Evolutionary conservation across 208 protist genomes (phyloP), one percentile per base, ranked within the genome.

Genomic region (Hexamita inflata): DNA sequence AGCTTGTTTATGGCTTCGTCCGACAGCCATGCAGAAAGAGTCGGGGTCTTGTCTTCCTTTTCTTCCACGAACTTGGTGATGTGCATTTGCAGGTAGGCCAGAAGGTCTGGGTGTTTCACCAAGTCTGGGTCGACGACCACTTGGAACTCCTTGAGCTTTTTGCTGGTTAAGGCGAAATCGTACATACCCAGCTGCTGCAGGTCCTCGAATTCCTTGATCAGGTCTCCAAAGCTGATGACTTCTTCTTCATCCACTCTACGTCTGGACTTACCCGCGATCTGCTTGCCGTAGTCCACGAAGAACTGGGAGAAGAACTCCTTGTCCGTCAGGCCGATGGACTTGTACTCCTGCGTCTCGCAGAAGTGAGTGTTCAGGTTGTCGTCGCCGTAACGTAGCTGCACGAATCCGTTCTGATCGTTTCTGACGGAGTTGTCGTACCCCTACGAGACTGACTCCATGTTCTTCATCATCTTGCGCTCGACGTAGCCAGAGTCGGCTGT

Each of bases 401-500:
- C 86, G n/a, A 99, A 82, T 66, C 80, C 79, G 40, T 87, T 81
- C 41, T 88, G 78, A 24, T 88, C 88, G 74, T 93, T 95, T 57
- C 95, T 89, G 41, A 99, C 96, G 1, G 94, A 94, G 38, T 82
- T 76, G 86, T 99, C 97, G 88, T 99, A 99, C 42, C 91, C 53
- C 13, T 95, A 88, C 41, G 80, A 86, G 0, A 99, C 80, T 81
- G 98, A 95, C 85, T 99, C 95, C 80, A 99, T 89, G 26, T 94
- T 93, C 45, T 92, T 92, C 87, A 97, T 96, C 39, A 99, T 84
- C 65, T 94, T 87, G 39, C 96, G 88, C 84, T 98, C 95, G 87
- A 99, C 96, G 80, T 99, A 99, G 9, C 96, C 96, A 29, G 96
- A 99, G 78, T 99, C 94, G 0, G 95, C 95, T 28, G 95, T 99